These are phyloP conservation scores for Apiotrichum laibachii DNA, from an alignment of 1,284 basidiomycete genomes.

Conservation along the genomic window DNA sequence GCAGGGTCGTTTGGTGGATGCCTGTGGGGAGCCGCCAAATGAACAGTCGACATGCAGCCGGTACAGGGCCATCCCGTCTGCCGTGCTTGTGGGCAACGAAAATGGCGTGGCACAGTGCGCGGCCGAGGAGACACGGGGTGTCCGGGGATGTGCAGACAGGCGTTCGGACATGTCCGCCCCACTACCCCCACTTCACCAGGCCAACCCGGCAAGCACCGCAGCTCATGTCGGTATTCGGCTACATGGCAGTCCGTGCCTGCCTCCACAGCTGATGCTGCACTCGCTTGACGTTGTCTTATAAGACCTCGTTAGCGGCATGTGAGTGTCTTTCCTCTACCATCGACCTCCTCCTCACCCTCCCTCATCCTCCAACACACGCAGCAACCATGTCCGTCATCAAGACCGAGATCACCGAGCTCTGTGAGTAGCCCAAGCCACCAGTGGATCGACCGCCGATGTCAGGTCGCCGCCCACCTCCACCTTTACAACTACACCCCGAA, in stretches of 20 bases:
- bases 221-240: background rate
- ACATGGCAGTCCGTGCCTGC: background rate
- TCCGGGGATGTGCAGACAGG: too few species aligned
- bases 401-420: slow-evolving; percentile 76
- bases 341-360: background rate
- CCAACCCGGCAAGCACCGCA: background rate
- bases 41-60: too few species aligned
- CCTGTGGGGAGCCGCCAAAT: too few species aligned
- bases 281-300: background rate
- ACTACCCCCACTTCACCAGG: background rate
- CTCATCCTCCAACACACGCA: background rate
- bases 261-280: too few species aligned
- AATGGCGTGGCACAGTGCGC: background rate
- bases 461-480: background rate
- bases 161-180: background rate
- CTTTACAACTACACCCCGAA: background rate
- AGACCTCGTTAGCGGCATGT: background rate
- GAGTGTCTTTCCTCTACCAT: background rate
- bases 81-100: background rate
- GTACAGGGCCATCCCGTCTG: too few species aligned
- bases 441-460: background rate
- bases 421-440: slow-evolving; percentile 28
- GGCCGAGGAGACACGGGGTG: background rate
- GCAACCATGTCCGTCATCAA: slow-evolving; percentile 38
- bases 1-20: too few species aligned